Base-by-base conservation (phyloP, 352 stramenopile genomes). In the Globisporangium apiculatum region DNA sequence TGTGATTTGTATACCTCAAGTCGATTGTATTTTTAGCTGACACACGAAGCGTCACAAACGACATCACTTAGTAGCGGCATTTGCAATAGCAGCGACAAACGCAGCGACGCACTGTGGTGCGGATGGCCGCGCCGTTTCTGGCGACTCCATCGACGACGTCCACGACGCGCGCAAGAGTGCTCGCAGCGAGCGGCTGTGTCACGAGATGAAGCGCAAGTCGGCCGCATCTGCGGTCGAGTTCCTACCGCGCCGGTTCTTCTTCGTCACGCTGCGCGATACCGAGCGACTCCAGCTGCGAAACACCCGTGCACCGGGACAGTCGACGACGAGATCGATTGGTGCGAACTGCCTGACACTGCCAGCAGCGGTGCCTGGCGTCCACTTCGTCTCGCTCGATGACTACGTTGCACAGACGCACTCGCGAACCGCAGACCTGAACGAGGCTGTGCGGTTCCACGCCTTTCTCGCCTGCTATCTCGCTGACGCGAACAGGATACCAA, bases 141-240 rank as follows among this genome's bases (percentile, higher is more conserved):
- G 17, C 11, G 18, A 3, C 4, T 18, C 24, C 58, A 35, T 48
- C 46, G 37, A 17, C 46, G 37, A 36, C 46, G 40, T 52, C 48
- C 5, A 47, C 42, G 12, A 47, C 42, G 5, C 11, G n/a, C 11
- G 7, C 12, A 15, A 17, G 42, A 6, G 41, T 14, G 41, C 9
- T 10, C 15, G 5, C 14, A 17, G 42, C 17, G 42, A 51, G n/a
- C 31, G n/a, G 31, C 51, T 51, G 5, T n/a, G 18, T 24, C 9
- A 24, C 10, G n/a, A 10, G 12, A 90, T 90, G 80, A 87, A 78
- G 65, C 71, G 71, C 55, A 67, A 66, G 11, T 57, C 76, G 9
- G 54, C 55, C 45, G 54, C 79, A 10, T 31, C 24, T 31, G 55
- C 78, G 1, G 86, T 90, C 47, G 80, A 87, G 65, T 86, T 90